These are phyloP conservation scores for Globisporangium barbulae DNA, from an alignment of 352 stramenopile genomes.

Conservation along the genomic window DNA sequence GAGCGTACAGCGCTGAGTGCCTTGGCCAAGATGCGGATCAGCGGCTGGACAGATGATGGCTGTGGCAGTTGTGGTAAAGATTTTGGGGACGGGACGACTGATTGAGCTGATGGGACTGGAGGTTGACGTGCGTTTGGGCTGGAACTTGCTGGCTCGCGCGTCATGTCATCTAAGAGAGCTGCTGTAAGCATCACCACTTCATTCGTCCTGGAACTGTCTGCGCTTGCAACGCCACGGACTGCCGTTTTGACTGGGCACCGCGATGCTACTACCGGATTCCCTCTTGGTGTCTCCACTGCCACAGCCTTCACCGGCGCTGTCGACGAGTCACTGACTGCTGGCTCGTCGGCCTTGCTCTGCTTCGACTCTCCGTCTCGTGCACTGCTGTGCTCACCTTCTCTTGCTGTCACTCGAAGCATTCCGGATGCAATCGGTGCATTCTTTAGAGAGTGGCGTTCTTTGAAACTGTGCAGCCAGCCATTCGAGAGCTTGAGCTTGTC, in stretches of 20 bases:
- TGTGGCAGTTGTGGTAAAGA: background rate
- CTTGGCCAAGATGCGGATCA: slow-evolving; percentile 16
- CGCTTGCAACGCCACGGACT: background rate
- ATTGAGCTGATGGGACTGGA: background rate
- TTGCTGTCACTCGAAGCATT: background rate
- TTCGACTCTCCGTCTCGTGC: background rate
- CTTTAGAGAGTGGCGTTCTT: slow-evolving; percentile 27
- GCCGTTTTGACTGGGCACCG: background rate
- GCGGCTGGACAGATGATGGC: background rate
- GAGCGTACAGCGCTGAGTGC: slow-evolving; percentile 36
- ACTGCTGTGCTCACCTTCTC: background rate
- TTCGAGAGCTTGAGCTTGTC: slow-evolving; percentile 43
- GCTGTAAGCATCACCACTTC: background rate
- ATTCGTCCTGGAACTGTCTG: background rate
- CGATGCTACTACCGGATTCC: background rate
- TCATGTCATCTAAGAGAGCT: background rate
- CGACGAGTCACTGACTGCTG: no score
- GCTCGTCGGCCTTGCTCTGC: background rate
- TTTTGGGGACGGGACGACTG: background rate
- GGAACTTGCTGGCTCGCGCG: background rate
- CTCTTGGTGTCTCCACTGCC: background rate
- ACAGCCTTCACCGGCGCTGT: background rate
- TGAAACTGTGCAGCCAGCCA: slow-evolving; percentile 45
- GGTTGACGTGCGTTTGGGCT: background rate
- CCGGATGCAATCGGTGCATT: background rate